A percentile compares a stretch with the other conserved stretches of the same genome.
Evolutionary conservation across 768 basidiomycete genomes (phyloP).

Genomic region (Leccinum olivaceopallidum): DNA sequence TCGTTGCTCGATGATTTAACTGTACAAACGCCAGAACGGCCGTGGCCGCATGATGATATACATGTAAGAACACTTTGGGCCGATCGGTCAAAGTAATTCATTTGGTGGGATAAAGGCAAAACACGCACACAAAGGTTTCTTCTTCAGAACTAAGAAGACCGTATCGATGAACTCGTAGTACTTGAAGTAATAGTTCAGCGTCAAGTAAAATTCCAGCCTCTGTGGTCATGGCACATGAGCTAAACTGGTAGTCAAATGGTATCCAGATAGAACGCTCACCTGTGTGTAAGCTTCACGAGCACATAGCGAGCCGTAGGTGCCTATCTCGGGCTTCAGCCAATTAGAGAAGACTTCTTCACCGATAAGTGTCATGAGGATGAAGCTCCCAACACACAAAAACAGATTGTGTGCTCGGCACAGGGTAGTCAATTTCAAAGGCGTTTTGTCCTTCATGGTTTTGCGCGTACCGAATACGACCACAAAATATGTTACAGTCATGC

Average conservation of each 20-base stretch:
- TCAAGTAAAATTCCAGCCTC: slow-evolving; percentile 92
- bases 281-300: slow-evolving; percentile 73
- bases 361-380: slow-evolving; percentile 77
- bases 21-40: slow-evolving; percentile 91
- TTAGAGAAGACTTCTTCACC: slow-evolving; percentile 87
- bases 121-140: slow-evolving; percentile 86
- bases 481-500: slow-evolving; percentile 75
- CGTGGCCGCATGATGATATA: slow-evolving; percentile 97
- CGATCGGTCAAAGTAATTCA: slow-evolving; percentile 2
- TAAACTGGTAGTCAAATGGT: not conserved
- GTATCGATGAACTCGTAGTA: slow-evolving; percentile 95
- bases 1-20: slow-evolving; percentile 84
- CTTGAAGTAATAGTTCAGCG: slow-evolving; percentile 97
- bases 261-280: slow-evolving; percentile 47
- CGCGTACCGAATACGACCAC: slow-evolving; percentile 82
- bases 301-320: slow-evolving; percentile 78
- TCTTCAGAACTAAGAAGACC: slow-evolving; percentile 93
- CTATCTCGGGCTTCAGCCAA: slow-evolving; percentile 69
- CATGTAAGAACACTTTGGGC: slow-evolving; percentile 83
- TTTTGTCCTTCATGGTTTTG: slow-evolving; percentile 75
- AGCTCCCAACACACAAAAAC: slow-evolving; percentile 76
- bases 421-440: slow-evolving; percentile 67
- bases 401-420: slow-evolving; percentile 90
- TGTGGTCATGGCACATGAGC: slow-evolving; percentile 30
- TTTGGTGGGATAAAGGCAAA: not conserved